Evolutionary conservation across 2,329 filamentous ascomycete species (phyloP), one percentile per base, ranked within the genome.

Genomic region (Endoconidiophora laricicola): DNA sequence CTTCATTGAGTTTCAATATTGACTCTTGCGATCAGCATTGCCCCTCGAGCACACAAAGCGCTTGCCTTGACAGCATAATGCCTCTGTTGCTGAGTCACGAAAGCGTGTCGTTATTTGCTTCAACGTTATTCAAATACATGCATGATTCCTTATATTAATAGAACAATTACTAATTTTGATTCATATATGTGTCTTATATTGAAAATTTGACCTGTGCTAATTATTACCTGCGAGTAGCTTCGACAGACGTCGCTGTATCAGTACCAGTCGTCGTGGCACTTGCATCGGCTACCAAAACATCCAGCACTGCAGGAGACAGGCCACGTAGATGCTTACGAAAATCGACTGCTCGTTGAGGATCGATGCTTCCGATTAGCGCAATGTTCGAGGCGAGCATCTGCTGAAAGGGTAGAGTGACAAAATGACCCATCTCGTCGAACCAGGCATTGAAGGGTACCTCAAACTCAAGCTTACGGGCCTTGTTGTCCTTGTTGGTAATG

Each of bases 371-470:
- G 54, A 90, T 72, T 29, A 74, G 61, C 1, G 79, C 74, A 3
- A 90, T 70, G 39, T 73, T 71, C n/a, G 72, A 73, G 9, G 83
- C 83, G 44, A 91, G 69, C 67, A 85, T 78, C 60, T 79, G 74
- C 71, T 91, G 85, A 65, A 91, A 88, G 4, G 85, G 84, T 56
- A 76, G 69, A 6, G 77, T 74, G 43, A 87, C 74, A 61, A 91
- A 87, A 62, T 72, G 74, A 46, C 86, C 86, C 39, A 71, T 68
- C 50, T 66, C 68, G 63, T 93, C 83, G 58, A 90, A 91, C 83
- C 83, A 91, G 48, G 74, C 70, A 33, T 74, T 75, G 62, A 91
- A 90, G 36, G 81, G 72, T 42, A 74, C 73, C 54, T 72, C 65
- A 54, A 87, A 64, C 55, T 77, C 69, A 53, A 76, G 60, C 16